These are phyloP conservation scores for Rugosomyces carneus DNA, from an alignment of 1,284 basidiomycete species.

Conservation along the genomic window DNA sequence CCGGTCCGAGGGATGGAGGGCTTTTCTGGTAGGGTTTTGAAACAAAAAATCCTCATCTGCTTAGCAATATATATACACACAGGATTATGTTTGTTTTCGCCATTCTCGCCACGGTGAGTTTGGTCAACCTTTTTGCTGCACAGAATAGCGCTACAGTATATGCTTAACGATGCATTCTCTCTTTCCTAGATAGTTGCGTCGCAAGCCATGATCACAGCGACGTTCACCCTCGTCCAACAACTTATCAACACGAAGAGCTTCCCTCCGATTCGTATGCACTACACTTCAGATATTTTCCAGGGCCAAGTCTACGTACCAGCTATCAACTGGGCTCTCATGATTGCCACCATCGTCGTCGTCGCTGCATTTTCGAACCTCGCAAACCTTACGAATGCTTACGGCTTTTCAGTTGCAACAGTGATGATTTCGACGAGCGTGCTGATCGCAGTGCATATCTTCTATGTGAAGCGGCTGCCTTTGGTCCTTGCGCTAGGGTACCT, in stretches of 20 bases:
- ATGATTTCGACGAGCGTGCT: conserved; percentile 32
- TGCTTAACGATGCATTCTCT: conserved; percentile 1
- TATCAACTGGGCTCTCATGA: conserved; percentile 52
- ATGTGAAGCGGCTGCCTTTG: conserved; percentile 45
- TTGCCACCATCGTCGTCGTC: conserved; percentile 50
- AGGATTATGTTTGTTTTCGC: conserved; percentile 61
- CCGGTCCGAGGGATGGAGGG: conserved; percentile 44
- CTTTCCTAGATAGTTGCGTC: conserved; percentile 45
- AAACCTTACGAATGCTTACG: conserved; percentile 41
- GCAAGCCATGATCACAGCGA: conserved; percentile 65
- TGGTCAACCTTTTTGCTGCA: not conserved
- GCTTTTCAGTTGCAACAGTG: conserved; percentile 23
- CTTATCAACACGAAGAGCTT: conserved; percentile 55
- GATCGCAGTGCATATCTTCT: conserved; percentile 51
- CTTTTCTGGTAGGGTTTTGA: conserved; percentile 43
- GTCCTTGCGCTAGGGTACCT: conserved; percentile 44
- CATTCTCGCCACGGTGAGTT: conserved; percentile 54
- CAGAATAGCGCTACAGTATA: not conserved
- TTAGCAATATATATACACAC: conserved; percentile 1
- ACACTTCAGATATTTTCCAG: conserved; percentile 54
- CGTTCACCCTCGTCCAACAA: conserved; percentile 61
- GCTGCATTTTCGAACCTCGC: conserved; percentile 50
- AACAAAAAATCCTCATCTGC: not conserved
- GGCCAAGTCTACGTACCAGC: conserved; percentile 63
- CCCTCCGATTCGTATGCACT: conserved; percentile 50